phyloP scores from a whole-genome alignment of 1,284 basidiomycete genomes.

The Irpex sp. region DNA sequence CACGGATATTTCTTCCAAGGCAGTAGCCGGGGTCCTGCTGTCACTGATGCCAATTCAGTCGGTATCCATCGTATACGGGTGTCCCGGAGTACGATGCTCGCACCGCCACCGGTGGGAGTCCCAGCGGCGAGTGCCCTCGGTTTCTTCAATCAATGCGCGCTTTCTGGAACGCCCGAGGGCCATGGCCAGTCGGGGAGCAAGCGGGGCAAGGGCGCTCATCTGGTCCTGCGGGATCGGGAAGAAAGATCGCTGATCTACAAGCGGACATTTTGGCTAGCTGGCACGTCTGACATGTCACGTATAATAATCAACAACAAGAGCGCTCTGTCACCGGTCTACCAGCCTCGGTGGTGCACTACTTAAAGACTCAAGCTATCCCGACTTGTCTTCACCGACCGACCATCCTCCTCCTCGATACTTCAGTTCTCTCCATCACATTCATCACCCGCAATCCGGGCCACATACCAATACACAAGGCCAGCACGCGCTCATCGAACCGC shows the following conservation, averaged over 20 bases:
- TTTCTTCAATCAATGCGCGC: not conserved
- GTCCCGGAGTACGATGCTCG: not conserved
- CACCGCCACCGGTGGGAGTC: not conserved
- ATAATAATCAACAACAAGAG: constrained; percentile 3
- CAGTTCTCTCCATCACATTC: constrained; percentile 13
- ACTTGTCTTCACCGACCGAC: not conserved
- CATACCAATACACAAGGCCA: not conserved
- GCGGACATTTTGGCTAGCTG: constrained; percentile 29
- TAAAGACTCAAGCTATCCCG: constrained; percentile 7
- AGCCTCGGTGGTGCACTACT: constrained; percentile 1
- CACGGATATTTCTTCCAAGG: too few species aligned
- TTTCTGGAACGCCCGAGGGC: not conserved
- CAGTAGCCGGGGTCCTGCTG: not conserved
- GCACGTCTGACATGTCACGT: not conserved
- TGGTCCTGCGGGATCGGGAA: too few species aligned
- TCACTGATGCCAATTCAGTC: not conserved
- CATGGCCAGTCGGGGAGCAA: too few species aligned
- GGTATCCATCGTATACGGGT: not conserved
- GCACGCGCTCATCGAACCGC: not conserved
- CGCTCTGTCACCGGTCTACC: constrained; percentile 13
- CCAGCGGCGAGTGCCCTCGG: too few species aligned
- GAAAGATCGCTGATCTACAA: not conserved
- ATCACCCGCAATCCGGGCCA: constrained; percentile 2
- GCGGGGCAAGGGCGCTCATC: too few species aligned
- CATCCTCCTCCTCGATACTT: constrained; percentile 40